Evolutionary conservation across 2,329 filamentous ascomycete species (phyloP), one percentile per base, ranked within the genome.

Genomic region (Apiospora sp.): DNA sequence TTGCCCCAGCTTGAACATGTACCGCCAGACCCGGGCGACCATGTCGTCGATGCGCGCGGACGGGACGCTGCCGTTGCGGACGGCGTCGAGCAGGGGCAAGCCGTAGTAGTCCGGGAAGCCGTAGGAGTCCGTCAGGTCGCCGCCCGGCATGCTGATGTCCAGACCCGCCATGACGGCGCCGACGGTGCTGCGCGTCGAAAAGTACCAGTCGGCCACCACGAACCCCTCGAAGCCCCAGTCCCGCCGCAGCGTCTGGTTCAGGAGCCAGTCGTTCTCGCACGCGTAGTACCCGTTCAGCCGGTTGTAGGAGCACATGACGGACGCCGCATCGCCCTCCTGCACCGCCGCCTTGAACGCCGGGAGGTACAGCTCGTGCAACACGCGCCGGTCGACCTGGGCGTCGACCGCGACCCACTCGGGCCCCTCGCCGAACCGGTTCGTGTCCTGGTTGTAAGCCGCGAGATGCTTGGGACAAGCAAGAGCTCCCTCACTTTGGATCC

Each of bases 41-140:
- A 92, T 92, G 80, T 94, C 91, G 77, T 93, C 90, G 34, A 94
- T 83, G n/a, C 92, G 86, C 75, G 86, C 87, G 76, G 88, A 81
- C 10, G 88, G 84, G 5, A 94, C 86, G 71, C 87, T 85, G 44
- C 89, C 89, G 75, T 86, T 88, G 75, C 88, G 84, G 74, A 92
- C 83, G 37, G 89, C 89, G 67, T 78, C 83, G 71, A 83, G 83
- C 22, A 92, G 86, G 73, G 84, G 83, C 10, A 84, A 81, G 0
- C 89, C 90, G 89, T 90, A 91, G 49, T 88, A 84, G 5, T 89
- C 80, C 54, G 83, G 86, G 44, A 82, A 82, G 64, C 86, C 84
- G 79, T 71, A 71, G 10, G 27, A 46, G 1, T 48, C 41, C 0
- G 69, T 71, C 12, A 49, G 46, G 46, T 49, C 46, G 19, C 46